Evolutionary conservation across 768 basidiomycete species (phyloP), one percentile per base, ranked within the genome.

Genomic region (Kwoniella sp.): DNA sequence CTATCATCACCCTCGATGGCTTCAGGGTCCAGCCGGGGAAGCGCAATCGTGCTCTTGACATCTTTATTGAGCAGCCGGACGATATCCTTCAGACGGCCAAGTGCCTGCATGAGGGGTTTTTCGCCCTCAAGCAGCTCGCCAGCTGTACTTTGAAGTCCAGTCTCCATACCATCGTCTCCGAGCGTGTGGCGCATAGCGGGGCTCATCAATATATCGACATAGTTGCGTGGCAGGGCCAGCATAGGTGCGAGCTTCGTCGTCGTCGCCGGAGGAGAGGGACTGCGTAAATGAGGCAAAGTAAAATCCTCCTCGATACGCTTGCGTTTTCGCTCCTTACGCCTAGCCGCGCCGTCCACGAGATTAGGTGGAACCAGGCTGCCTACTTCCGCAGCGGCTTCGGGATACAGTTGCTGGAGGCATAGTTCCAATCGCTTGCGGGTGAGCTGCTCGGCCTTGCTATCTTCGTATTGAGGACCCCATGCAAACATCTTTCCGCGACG

Each of bases 61-160:
- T 71, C 67, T 34, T 55, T 33, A 20, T 48, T 48, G 2, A 60
- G 42, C 2, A 65, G 43, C 38, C 69, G 33, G 10, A 65, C 49
- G 8, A 69, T 50, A 41, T 73, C 73, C 19, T 51, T 46, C 33
- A 73, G 52, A 38, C 64, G 28, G 0, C 74, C 73, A 14, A 74
- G 49, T 23, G 67, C 63, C 43, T 67, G 63, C 50, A 65, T 52
- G 33, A 75, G 41, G 6, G 62, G 63, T 31, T 62, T 73, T 52
- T 75, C 74, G 22, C 71, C 69, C 42, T 75, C 73, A 20, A 75
- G 57, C 32, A 75, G 47, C 40, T 75, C 73, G 7, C 65, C 67
- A 1, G 73, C 70, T 12, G 74, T 74, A 14, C 68, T 46, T 46
- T 72, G 69, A 14, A 75, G 43, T 8, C 70, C 71, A 37, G 59